Base-by-base conservation (phyloP, 495 filamentous ascomycete genomes). In the Tuber aestivum region DNA sequence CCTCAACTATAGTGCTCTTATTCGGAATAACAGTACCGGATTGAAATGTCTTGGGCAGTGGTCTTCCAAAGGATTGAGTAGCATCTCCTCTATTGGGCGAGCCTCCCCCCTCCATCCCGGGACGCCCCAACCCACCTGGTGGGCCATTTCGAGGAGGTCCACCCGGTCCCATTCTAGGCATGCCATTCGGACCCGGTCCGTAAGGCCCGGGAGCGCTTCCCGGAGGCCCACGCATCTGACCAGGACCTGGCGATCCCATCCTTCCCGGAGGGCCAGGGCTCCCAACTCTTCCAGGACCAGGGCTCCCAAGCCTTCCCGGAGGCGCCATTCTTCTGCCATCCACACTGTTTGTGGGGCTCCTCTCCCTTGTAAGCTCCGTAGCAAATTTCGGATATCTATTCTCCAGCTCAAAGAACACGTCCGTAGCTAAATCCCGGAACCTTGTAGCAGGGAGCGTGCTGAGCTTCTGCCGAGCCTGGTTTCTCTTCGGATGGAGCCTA, bases 1-100 rank as follows among this genome's bases (percentile, higher is more conserved):
- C 95, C 83, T 99, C 95, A 23, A 98, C 92, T 92, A 99, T 94
- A 0, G 94, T 98, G 79, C 95, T 96, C 84, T 98, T 99, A 80
- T 97, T 98, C 9, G 95, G 96, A 38, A 97, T 91, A 77, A 98
- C 96, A 0, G 93, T 97, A 81, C 95, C 97, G 82, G 92, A 94
- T 84, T 98, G 95, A 78, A 97, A 97, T 61, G 93, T 92, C 79
- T 96, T 97, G 23, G 93, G 90, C 68, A 91, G 89, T 2, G 94
- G 95, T 70, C 89, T 83, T 9, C 88, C 89, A 79, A 87, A 89
- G 50, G 84, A 84, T 76, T 85, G 85, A 41, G 83, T 82, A 38
- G 37, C 80, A 50, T 69, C 81, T 74, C 80, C 20, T 79, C 86
- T 81, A 71, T 87, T 84, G 73, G 87, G 80, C 4, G 87, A 85